Evolutionary conservation across 1,284 basidiomycete species (phyloP), one percentile per base, ranked within the genome.

Genomic region (Trichosporon ovoides): DNA sequence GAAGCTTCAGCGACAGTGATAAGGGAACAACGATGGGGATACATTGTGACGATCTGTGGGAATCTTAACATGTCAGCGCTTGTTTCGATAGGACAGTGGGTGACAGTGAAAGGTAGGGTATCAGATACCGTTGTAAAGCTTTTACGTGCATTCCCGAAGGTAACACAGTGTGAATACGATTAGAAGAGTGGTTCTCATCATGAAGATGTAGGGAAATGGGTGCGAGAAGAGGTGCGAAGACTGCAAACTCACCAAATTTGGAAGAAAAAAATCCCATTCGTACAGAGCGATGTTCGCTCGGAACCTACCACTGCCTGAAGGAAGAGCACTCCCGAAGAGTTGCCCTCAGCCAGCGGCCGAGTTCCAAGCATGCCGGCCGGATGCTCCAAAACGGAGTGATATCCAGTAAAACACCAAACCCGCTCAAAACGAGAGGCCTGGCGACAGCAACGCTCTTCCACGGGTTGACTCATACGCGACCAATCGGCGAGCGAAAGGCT

Each of bases 111-210:
- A 31, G 52, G 28, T 43, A 52, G 52, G 58, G 58, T 67, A 65
- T 76, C 74, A 65, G 74, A 75, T 76, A 76, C 74, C 74, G 74
- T 76, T 76, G 74, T 68, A 70, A 48, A 48, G 43, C 66, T 71
- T 62, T 55, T 72, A 60, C 63, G 70, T 69, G 68, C 70, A 70
- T 68, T 68, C 67, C 69, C 66, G 59, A 63, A 69, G 69, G 49
- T 73, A 52, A 63, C 72, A 73, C 70, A 76, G 74, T 76, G 74
- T 76, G 74, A 76, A 76, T 76, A 76, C 70, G 74, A 76, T 76
- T 76, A 76, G 71, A 63, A 67, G 64, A 66, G 58, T 72, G 57
- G 66, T 73, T 73, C 63, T 74, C 73, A 64, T 74, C 73, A 73
- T 69, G 49, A 53, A 59, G 36, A 31, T 43, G 52, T 22, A 7